These are phyloP conservation scores for Cryptosporidium xiaoi DNA, from an alignment of 169 alveolate genomes.

Conservation along the genomic window DNA sequence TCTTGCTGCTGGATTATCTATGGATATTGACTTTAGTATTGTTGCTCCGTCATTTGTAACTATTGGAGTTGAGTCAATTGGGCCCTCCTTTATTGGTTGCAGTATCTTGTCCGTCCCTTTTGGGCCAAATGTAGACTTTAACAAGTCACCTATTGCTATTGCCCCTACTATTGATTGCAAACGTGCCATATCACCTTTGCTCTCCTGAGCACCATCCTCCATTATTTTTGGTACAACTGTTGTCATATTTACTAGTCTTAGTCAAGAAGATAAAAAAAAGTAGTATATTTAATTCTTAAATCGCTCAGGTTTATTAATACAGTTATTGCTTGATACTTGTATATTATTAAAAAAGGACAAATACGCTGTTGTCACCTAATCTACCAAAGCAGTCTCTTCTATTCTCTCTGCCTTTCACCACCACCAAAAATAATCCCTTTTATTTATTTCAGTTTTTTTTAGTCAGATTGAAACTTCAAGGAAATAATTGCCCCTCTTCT, in stretches of 20 bases:
- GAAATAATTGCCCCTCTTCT: conserved; percentile 26
- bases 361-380: no score
- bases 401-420: no score
- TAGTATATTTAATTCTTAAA: no score
- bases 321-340: no score
- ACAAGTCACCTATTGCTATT: conserved; percentile 99
- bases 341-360: no score
- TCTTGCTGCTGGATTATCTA: conserved; percentile 99
- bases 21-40: conserved; percentile 95
- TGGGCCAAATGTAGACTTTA: conserved; percentile 98
- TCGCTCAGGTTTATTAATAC: no score
- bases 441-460: no score
- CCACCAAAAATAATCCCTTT: no score
- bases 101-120: conserved; percentile 98
- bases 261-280: background rate
- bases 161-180: conserved; percentile 98
- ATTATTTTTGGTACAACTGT: conserved; percentile 92
- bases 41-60: conserved; percentile 99
- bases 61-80: conserved; percentile 89
- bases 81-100: conserved; percentile 92
- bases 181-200: conserved; percentile 95
- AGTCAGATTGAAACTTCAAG: background rate
- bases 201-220: conserved; percentile 94
- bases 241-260: conserved; percentile 76
- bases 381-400: no score